A percentile compares a stretch with the other conserved stretches of the same genome.
These are phyloP conservation scores for Eudorina sp. DNA, from an alignment of 139 green algal genomes.

Conservation along the genomic window DNA sequence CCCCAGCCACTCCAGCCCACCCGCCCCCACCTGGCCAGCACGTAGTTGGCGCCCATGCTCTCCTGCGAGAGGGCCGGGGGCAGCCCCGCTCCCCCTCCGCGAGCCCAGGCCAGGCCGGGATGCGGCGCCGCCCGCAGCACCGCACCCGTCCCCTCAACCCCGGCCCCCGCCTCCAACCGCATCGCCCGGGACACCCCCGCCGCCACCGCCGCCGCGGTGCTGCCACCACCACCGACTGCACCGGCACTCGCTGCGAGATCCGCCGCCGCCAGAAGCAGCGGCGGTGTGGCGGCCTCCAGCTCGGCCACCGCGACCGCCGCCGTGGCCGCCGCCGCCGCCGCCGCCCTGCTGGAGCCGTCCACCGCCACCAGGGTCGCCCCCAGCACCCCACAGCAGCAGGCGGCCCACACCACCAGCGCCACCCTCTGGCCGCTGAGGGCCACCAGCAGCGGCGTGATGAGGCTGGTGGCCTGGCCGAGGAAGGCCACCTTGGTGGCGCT, in stretches of 20 bases:
- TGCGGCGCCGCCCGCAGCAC: not conserved
- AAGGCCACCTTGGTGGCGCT: conserved; percentile 45
- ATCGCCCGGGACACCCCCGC: not conserved
- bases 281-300: not conserved
- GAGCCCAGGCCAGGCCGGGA: not conserved
- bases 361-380: conserved; percentile 22
- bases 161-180: not conserved
- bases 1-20: too few species aligned
- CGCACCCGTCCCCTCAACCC: not conserved
- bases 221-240: not conserved
- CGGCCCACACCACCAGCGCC: conserved; percentile 31
- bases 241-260: not conserved
- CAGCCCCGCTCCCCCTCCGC: not conserved
- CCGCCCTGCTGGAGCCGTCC: not conserved
- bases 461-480: conserved; percentile 37
- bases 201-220: not conserved
- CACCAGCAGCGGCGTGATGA: conserved; percentile 44
- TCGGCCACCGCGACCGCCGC: not conserved
- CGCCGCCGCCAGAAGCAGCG: not conserved
- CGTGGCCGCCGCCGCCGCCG: not conserved
- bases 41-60: conserved; percentile 30
- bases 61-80: not conserved
- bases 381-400: not conserved
- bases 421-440: conserved; percentile 12
- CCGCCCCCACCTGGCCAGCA: conserved; percentile 28